Percentiles rank a stretch among this genome's conserved stretches.
Evolutionary conservation across 495 filamentous ascomycete species (phyloP).

Genomic region (Hypomontagnella monticulosa): DNA sequence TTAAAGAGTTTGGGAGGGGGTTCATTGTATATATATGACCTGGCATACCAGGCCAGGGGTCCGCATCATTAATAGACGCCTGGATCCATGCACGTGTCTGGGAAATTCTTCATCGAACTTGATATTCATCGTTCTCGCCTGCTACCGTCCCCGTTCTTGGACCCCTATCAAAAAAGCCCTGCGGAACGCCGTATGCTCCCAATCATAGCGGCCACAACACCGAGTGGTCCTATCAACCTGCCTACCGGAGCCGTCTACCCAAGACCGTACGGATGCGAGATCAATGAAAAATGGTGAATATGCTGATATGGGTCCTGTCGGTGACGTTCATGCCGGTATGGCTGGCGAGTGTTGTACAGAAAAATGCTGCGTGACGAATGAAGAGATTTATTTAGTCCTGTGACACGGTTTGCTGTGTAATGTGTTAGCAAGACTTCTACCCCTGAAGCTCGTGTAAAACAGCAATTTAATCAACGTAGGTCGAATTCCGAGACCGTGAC

Average conservation of each 20-base stretch:
- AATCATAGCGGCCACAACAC: constrained; percentile 17
- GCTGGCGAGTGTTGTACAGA: constrained; percentile 39
- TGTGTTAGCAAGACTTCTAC: constrained; percentile 30
- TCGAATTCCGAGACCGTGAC: not conserved
- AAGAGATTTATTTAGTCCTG: constrained; percentile 51
- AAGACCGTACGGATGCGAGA: constrained; percentile 33
- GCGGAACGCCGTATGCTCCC: constrained; percentile 34
- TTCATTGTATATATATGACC: constrained; percentile 29
- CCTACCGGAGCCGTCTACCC: constrained; percentile 31
- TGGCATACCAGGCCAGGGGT: constrained; percentile 8
- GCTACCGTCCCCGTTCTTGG: constrained; percentile 14
- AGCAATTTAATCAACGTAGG: no score
- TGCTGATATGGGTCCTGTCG: constrained; percentile 1
- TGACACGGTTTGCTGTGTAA: constrained; percentile 58
- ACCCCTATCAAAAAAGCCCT: constrained; percentile 14
- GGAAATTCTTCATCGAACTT: constrained; percentile 29
- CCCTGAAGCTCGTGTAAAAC: constrained; percentile 8
- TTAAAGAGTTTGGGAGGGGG: constrained; percentile 7
- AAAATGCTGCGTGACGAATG: constrained; percentile 12
- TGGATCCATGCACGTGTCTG: constrained; percentile 22
- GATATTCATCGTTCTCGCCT: constrained; percentile 35
- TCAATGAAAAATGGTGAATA: constrained; percentile 23
- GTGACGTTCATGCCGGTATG: constrained; percentile 13
- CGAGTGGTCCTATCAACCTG: constrained; percentile 15
- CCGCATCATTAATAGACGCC: constrained; percentile 13